Evolutionary conservation across 176 grass and related monocot species (phyloP).

Genomic region (Avena eriantha): DNA sequence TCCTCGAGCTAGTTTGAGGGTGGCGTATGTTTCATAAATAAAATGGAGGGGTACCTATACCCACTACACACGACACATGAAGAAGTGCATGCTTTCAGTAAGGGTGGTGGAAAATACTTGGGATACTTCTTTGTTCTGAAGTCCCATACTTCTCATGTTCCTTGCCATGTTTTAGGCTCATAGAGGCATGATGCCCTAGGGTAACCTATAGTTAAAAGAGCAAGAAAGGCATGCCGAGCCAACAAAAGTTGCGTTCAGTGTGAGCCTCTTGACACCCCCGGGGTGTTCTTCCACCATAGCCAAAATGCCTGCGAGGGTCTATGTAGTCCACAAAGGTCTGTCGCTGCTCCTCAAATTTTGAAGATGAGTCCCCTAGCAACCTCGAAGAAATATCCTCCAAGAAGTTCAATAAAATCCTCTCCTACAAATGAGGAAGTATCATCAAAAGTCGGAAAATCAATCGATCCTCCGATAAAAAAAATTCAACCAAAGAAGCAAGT

Average conservation of each 20-base stretch:
- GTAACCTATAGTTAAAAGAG: neutral
- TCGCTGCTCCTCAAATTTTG: neutral
- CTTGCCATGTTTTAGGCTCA: neutral
- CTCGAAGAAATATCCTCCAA: neutral
- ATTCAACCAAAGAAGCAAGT: neutral
- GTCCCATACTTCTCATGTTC: neutral
- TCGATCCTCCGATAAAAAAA: neutral
- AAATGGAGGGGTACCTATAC: neutral
- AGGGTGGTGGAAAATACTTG: neutral
- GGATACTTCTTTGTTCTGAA: neutral
- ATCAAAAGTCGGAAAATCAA: neutral
- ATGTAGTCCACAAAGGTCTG: neutral
- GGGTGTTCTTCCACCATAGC: neutral
- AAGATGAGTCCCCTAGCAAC: neutral
- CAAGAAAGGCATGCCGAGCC: neutral
- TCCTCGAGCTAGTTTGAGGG: neutral
- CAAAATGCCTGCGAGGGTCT: neutral
- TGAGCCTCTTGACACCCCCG: neutral
- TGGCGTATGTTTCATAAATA: neutral
- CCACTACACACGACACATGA: neutral
- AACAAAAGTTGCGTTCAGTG: neutral
- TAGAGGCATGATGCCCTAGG: neutral
- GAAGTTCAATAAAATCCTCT: neutral
- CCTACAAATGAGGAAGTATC: neutral
- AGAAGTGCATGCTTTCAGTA: neutral